These are phyloP conservation scores for Peziza echinospora DNA, from an alignment of 495 filamentous ascomycete genomes.

Conservation along the genomic window DNA sequence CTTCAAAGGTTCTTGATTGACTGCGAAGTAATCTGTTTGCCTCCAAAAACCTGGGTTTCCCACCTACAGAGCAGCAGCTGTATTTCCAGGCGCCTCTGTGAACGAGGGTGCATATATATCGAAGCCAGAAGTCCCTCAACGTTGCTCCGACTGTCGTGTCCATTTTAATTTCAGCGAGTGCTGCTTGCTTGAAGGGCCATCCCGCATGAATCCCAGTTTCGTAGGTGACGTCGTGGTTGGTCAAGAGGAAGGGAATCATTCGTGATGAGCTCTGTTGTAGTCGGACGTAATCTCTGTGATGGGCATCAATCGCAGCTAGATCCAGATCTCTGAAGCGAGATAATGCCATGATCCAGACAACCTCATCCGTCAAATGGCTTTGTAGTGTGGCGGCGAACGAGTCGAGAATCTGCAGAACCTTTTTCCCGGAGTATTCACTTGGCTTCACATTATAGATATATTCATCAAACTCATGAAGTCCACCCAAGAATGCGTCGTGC, in stretches of 20 bases:
- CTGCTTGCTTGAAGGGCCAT: constrained; percentile 6
- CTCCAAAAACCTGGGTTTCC: constrained; percentile 7
- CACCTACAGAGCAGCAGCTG: constrained; percentile 8
- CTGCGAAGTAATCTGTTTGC: too few relatives aligned
- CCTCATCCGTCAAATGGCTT: constrained; percentile 13
- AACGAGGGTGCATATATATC: constrained; percentile 14
- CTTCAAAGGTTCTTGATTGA: too few relatives aligned
- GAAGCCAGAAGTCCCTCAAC: constrained; percentile 10
- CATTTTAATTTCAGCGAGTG: neutral
- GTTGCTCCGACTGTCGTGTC: neutral
- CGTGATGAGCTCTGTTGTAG: constrained; percentile 5
- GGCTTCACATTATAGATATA: constrained; percentile 8
- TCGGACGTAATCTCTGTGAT: constrained; percentile 10
- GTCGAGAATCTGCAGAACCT: constrained; percentile 10
- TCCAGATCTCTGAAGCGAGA: constrained; percentile 8
- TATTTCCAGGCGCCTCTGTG: constrained; percentile 12
- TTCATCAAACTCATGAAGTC: constrained; percentile 7
- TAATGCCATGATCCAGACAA: constrained; percentile 15
- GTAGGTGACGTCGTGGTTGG: constrained; percentile 16
- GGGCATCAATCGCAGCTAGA: constrained; percentile 8
- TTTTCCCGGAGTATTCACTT: constrained; percentile 4
- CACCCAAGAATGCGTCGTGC: constrained; percentile 15
- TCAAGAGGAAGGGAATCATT: constrained; percentile 12
- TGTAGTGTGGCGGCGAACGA: constrained; percentile 13
- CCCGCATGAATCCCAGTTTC: constrained; percentile 13